Evolutionary conservation across 2,329 filamentous ascomycete species (phyloP), one percentile per base, ranked within the genome.

Genomic region (Venturia asperata): DNA sequence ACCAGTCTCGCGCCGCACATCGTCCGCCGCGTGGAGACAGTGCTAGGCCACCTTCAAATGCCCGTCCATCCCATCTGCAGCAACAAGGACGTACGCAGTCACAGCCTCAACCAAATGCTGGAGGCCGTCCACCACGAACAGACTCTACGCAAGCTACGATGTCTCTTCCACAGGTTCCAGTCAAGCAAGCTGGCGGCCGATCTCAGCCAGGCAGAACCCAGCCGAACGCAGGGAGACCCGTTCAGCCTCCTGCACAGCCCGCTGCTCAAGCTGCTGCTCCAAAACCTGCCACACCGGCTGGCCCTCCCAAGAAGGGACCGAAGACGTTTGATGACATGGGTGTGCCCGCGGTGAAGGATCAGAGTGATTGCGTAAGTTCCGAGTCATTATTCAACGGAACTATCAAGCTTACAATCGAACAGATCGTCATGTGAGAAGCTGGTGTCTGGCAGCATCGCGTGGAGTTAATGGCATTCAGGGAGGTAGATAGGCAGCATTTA

Each of bases 291-390:
- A 56, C 58, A 15, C 60, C 64, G 27, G 47, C 24, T 19, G 34
- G 27, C 7, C 47, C 47, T 34, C 80, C 84, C 41, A 83, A 82
- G 62, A 90, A 92, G 73, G 94, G 93, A 13, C 93, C 94, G 0
- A 91, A 94, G 71, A 97, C 94, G 0, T 99, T 99, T 75, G 93
- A 97, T 74, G 92, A 95, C 74, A 99, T 99, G 94, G 94, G 94
- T 47, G 93, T 99, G 70, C 91, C 92, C 7, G 84, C 87, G 71
- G 87, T 83, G 61, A 92, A 94, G 76, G 84, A 87, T 67, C 90
- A 96, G n/a, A 85, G 85, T 69, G 92, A 97, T 77, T 99, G 93
- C 80, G 92, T 97, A 85, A 80, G 84, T 80, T 11, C 13, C 49
- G 49, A 7, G 6, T 41, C 19, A 2, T n/a, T 9, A 62, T 19